Conservation (phyloP, 495 filamentous ascomycete species). For the Mytilinidion resinicola region DNA sequence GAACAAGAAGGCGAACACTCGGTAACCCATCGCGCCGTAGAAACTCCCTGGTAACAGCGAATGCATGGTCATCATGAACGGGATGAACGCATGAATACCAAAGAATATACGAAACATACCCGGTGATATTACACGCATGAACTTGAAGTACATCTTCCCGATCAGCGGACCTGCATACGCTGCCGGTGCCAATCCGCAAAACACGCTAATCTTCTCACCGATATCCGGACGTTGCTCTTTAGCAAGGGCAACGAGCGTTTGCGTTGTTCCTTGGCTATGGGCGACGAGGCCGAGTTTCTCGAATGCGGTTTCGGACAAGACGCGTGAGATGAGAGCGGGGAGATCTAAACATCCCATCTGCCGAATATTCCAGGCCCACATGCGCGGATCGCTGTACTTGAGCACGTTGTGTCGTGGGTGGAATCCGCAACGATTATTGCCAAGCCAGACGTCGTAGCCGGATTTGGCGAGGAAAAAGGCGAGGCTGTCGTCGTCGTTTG, state of each 20-base stretch:
- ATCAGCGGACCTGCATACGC: conserved; percentile 87
- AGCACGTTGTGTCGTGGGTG: conserved; percentile 67
- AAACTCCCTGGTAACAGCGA: conserved; percentile 52
- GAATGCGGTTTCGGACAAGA: conserved; percentile 78
- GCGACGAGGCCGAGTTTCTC: conserved; percentile 74
- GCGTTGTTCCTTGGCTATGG: conserved; percentile 88
- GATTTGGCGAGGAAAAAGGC: conserved; percentile 89
- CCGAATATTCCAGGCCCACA: conserved; percentile 97
- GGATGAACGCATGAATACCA: conserved; percentile 92
- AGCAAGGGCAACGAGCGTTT: conserved; percentile 82
- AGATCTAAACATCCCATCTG: conserved; percentile 91
- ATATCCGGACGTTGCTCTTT: conserved; percentile 90
- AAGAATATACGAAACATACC: conserved; percentile 74
- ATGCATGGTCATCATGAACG: conserved; percentile 88
- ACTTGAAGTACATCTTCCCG: conserved; percentile 82
- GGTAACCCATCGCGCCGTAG: conserved; percentile 84
- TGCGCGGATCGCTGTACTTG: conserved; percentile 69
- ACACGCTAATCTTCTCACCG: conserved; percentile 77
- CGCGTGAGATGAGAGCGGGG: conserved; percentile 77
- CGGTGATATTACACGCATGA: conserved; percentile 77
- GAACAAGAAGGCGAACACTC: conserved; percentile 85
- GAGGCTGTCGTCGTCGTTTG: conserved; percentile 82
- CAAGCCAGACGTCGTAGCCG: conserved; percentile 96
- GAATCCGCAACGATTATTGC: conserved; percentile 90
- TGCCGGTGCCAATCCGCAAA: conserved; percentile 87